Evolutionary conservation across 768 basidiomycete genomes (phyloP).

Genomic region (Collybia mongolica): DNA sequence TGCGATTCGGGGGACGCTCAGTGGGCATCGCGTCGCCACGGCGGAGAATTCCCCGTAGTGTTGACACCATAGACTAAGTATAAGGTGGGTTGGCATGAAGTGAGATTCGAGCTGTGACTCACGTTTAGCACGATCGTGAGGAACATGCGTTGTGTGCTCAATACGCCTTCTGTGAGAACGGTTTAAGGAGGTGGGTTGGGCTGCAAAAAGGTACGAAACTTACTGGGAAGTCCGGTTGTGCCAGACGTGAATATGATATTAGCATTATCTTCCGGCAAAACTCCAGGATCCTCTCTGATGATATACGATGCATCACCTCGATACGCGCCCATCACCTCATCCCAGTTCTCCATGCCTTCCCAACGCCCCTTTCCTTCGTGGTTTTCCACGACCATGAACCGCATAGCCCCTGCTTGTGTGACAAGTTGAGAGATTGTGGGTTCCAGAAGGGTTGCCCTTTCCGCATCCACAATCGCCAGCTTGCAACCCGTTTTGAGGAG

Average conservation of each 20-base stretch:
- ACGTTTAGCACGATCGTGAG: conserved; percentile 47
- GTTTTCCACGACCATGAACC: conserved; percentile 1
- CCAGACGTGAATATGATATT: conserved; percentile 53
- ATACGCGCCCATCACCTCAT: conserved; percentile 29
- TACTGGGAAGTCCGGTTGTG: conserved; percentile 12
- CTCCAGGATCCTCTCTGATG: conserved; percentile 25
- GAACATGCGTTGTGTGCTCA: conserved; percentile 49
- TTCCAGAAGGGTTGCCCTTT: conserved; percentile 36
- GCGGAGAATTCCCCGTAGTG: conserved; percentile 33
- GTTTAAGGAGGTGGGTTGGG: conserved; percentile 11
- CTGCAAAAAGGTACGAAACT: background rate
- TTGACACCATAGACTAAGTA: conserved; percentile 28
- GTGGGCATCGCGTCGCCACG: conserved; percentile 34
- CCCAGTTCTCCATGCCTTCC: conserved; percentile 37
- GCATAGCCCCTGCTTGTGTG: background rate
- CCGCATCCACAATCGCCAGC: conserved; percentile 40
- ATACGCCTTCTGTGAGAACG: conserved; percentile 44
- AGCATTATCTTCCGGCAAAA: conserved; percentile 43
- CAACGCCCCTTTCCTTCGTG: conserved; percentile 36
- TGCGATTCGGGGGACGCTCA: conserved; percentile 33
- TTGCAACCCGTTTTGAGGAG: conserved; percentile 38
- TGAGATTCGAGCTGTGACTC: background rate
- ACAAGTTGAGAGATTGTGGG: conserved; percentile 21
- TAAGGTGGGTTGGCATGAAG: background rate
- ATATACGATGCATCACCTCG: conserved; percentile 24